Base-by-base conservation (phyloP, 257 asterid species). In the Eustoma russellianum region DNA sequence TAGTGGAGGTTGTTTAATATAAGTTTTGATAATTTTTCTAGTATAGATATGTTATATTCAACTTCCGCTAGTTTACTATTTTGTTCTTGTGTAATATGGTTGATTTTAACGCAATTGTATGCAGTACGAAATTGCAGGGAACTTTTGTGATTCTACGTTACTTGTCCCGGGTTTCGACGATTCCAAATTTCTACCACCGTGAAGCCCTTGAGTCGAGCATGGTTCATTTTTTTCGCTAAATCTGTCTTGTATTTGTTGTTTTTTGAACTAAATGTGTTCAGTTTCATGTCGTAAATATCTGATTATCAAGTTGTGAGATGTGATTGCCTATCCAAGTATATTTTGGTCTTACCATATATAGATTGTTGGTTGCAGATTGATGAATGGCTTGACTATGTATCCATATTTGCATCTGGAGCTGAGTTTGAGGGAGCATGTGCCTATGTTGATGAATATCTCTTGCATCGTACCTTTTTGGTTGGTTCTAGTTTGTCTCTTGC, bases 401-500 rank as follows among this genome's bases (percentile, higher is more conserved):
- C 83, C 33, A 28, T 71, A 34, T 79, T 91, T 75, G 76, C 83
- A 58, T 70, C 79, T 60, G 97, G 97, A 17, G 71, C 97, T 51
- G 93, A 91, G 63, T 91, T 91, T 67, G 95, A 91, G 75, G 97
- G 87, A 57, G 98, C 95, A 0, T 87, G 98, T 71, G 40, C 67
- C 59, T 72, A 52, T 62, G 95, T 79, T 48, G 90, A 91, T 66
- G 76, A 57, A 30, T 77, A 69, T 71, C 79, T 91, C 44, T 69
- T 75, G 70, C 82, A 74, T 19, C 66, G 55, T 38, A 87, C 97
- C 8, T 77, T 87, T 62, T 71, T 91, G 24, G 94, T 79, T 35
- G 95, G 93, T 53, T 60, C 74, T 66, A 59, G 66, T 46, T 56
- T 92, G 56, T 82, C 98, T 6, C 74, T 92, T 52, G 97, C 98